Conservation (phyloP, 208 protist genomes). For the Tritrichomonas musculus region DNA sequence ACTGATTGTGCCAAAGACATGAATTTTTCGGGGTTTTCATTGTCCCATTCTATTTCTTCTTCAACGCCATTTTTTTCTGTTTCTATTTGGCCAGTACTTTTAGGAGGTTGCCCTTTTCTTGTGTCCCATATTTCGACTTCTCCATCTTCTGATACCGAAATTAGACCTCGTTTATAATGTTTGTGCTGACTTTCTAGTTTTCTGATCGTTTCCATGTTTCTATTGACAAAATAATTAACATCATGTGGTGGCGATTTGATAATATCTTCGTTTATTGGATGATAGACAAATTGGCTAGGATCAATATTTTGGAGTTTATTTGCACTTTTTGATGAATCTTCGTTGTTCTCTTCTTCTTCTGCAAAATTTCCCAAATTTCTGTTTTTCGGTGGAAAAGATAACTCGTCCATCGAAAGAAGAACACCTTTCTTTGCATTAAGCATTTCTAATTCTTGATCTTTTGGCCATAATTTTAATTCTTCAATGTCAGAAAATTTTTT, state of each 20-base stretch:
- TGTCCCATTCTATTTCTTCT: background rate
- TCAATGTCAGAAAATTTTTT: background rate
- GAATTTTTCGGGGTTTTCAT: background rate
- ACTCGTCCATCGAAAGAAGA: background rate
- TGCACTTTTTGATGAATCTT: background rate
- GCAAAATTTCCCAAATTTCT: too few relatives aligned
- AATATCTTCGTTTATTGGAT: background rate
- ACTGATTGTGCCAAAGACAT: background rate
- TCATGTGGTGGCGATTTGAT: background rate
- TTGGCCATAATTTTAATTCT: background rate
- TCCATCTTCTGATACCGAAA: background rate
- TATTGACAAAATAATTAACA: background rate
- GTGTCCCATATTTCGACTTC: background rate
- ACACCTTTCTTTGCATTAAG: background rate
- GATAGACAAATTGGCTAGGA: background rate
- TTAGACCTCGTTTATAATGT: background rate
- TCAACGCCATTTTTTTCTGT: too few relatives aligned
- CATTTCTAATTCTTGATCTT: background rate
- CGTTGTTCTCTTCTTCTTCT: background rate
- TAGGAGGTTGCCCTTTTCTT: background rate
- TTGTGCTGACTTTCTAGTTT: background rate
- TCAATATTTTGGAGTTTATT: background rate
- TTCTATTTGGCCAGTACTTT: too few relatives aligned
- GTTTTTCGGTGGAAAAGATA: background rate
- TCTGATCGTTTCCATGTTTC: background rate